Evolutionary conservation across 2,329 filamentous ascomycete genomes (phyloP), one percentile per base, ranked within the genome.

Genomic region (Lecanoromycetidae sp.): DNA sequence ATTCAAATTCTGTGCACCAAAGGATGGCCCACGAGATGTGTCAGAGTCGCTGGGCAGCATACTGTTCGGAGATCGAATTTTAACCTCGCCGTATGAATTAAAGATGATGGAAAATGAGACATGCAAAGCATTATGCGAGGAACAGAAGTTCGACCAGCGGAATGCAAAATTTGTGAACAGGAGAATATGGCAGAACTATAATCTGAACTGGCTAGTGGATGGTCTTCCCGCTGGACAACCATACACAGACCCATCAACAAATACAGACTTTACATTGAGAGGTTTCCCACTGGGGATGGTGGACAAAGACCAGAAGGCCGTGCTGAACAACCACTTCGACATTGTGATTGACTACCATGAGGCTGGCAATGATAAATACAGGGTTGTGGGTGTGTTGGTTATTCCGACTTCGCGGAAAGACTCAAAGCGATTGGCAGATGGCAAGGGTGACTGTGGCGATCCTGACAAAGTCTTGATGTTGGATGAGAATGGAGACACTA

Each of bases 1-100:
- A 3, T 94, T 98, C 66, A 80, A 84, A 60, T 94, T 95, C 71
- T 98, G 91, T 66, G 69, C 76, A 57, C 91, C 90, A 2, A 19
- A 29, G 35, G 80, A 73, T 51, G 86, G 86, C 2, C 80, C 87
- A 7, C 66, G 88, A 62, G 76, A 84, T 69, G 79, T 94, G 19
- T 81, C 85, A 33, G 91, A 95, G 68, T 91, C 85, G 54, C 66
- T 98, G 54, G 91, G 91, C 20, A 95, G 90, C 71, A 98, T 98
- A 61, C 68, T 98, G 43, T 98, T 98, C 58, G 91, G 91, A 56
- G 91, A 98, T 67, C 79, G 91, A 48, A 98, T 98, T 68, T 87
- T 87, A 69, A 94, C 87, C n/a, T 96, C 90, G 29, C 86, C 90
- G 0, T 94, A 94, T 60, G 79, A 94, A 60, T 71, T 96, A 51